A percentile compares a stretch with the other conserved stretches of the same genome.
Conservation (phyloP, 2,329 filamentous ascomycete genomes). For the Bisporella sp. region DNA sequence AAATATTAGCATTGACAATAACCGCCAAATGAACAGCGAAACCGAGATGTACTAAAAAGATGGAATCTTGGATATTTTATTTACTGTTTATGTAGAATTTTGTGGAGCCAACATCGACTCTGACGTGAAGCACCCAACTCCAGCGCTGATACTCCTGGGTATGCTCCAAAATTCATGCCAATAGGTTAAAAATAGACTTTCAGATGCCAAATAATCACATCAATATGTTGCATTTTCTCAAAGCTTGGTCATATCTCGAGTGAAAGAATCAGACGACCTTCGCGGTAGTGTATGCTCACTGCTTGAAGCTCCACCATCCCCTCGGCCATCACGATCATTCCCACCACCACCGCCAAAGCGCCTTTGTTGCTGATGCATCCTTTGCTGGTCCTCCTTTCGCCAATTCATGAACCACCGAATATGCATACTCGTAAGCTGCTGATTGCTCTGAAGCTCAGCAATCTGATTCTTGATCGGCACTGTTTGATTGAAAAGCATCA, state of each 20-base stretch:
- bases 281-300: slow-evolving; percentile 6
- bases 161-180: too few species aligned
- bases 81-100: too few species aligned
- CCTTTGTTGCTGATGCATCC: slow-evolving; percentile 23
- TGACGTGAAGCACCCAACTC: too few species aligned
- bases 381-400: slow-evolving; percentile 24
- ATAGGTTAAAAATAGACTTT: not conserved
- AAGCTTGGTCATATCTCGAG: slow-evolving; percentile 19
- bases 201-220: not conserved
- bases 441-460: slow-evolving; percentile 37
- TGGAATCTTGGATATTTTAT: too few species aligned
- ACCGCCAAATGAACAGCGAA: too few species aligned
- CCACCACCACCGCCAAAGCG: slow-evolving; percentile 5
- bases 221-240: not conserved
- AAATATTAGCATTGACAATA: too few species aligned
- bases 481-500: slow-evolving; percentile 55
- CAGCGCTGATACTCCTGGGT: too few species aligned
- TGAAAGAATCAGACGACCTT: slow-evolving; percentile 17
- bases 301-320: slow-evolving; percentile 13
- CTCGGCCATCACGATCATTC: slow-evolving; percentile 10
- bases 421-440: slow-evolving; percentile 28
- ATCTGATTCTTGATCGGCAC: slow-evolving; percentile 56
- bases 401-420: slow-evolving; percentile 29
- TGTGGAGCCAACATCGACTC: too few species aligned
- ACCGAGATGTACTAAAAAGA: too few species aligned